phyloP scores from a whole-genome alignment of 179 eudicot genomes.

The Corrigiola litoralis region DNA sequence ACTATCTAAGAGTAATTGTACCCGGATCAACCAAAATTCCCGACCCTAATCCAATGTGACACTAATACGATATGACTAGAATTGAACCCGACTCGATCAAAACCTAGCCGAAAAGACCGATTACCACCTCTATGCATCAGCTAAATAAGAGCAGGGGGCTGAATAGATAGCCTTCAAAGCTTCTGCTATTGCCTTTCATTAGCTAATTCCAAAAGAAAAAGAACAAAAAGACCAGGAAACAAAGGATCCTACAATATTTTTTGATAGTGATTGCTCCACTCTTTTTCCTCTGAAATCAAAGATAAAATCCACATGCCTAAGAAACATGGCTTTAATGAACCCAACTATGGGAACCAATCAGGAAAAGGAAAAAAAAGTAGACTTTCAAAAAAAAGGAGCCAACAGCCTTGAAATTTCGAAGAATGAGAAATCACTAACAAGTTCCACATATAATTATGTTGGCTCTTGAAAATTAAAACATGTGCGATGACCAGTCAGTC shows the following conservation, averaged over 20 bases:
- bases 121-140: too few relatives aligned
- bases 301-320: constrained; percentile 7
- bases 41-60: too few relatives aligned
- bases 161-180: constrained; percentile 8
- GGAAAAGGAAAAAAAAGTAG: not conserved
- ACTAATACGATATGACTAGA: too few relatives aligned
- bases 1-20: too few relatives aligned
- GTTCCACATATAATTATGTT: too few relatives aligned
- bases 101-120: too few relatives aligned
- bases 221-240: constrained; percentile 9
- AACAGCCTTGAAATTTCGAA: constrained; percentile 7
- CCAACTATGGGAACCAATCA: not conserved
- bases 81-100: too few relatives aligned
- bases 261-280: constrained; percentile 23
- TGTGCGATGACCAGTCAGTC: constrained; percentile 5
- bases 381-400: not conserved
- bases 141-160: constrained; percentile 7
- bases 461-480: not conserved
- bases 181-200: not conserved
- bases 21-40: too few relatives aligned
- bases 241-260: constrained; percentile 22
- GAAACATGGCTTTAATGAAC: constrained; percentile 4
- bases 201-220: constrained; percentile 17
- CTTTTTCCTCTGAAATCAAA: constrained; percentile 9
- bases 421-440: too few relatives aligned